Base-by-base conservation (phyloP, 1,284 basidiomycete species). In the Sanghuangporus baumii region DNA sequence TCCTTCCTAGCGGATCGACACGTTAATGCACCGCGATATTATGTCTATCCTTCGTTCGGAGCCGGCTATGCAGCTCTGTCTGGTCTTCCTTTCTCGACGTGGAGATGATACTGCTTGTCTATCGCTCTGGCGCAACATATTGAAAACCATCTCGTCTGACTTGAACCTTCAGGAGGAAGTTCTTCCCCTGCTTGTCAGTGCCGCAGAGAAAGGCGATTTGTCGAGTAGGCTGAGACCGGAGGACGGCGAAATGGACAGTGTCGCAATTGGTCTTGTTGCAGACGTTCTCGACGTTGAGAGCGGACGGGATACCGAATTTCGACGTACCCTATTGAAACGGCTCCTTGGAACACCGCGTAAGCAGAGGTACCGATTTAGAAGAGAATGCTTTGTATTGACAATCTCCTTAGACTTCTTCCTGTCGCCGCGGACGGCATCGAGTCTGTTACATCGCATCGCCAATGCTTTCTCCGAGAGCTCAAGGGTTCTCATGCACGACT, bases 31-130 rank as follows among this genome's bases (percentile, higher is more conserved):
- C 2, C 60, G 71, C 14, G 72, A 83, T 59, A 71, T 79, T 1
- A 70, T 74, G 51, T 67, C 68, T 0, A 71, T 89, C 7, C 69
- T 87, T 46, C 66, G 64, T 1, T 65, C 51, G 18, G 41, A 46
- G 6, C n/a, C 73, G 0, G 77, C 78, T 1, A 78, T 81, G 1
- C 61, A 74, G 0, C 73, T 87, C 0, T 69, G 87, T 2, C 71
- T 81, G 0, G 73, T 79, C 0, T 87, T 86, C 66, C 72, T 87
- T 38, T 66, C 72, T 8, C 69, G 78, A 62, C 74, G 82, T 3
- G 72, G 73, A 16, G 71, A 78, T 41, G 69, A 76, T n/a, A 57
- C 57, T 3, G 72, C 71, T 6, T 72, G 72, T 26, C 64, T 72
- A 6, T 60, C 67, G 1, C 68, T 81, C 3, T 86, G 84, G 84